Conservation (phyloP, 495 filamentous ascomycete genomes). For the Talaromyces trachyspermus region DNA sequence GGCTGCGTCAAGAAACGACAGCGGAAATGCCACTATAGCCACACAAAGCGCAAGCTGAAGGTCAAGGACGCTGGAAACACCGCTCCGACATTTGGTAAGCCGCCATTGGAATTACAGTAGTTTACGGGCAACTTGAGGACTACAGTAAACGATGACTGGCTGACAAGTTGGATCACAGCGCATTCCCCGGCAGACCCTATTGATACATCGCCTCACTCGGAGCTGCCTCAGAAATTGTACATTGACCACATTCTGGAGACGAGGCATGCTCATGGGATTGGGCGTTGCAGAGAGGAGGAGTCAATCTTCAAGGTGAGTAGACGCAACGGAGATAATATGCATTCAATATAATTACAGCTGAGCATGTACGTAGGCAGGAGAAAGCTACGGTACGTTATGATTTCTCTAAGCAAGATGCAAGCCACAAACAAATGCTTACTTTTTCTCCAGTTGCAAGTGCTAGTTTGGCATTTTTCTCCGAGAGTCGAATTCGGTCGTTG, state of each 20-base stretch:
- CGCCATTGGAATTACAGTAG: not conserved
- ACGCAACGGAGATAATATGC: not conserved
- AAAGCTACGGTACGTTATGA: slow-evolving; percentile 7
- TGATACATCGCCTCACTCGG: not conserved
- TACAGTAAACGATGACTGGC: too few relatives aligned
- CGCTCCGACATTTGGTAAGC: slow-evolving; percentile 10
- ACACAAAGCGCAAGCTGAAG: slow-evolving; percentile 12
- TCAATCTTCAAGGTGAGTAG: slow-evolving; percentile 17
- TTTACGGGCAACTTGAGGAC: too few relatives aligned
- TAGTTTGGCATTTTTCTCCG: slow-evolving; percentile 30
- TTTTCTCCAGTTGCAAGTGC: slow-evolving; percentile 17
- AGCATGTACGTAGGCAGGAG: not conserved
- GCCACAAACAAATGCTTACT: too few relatives aligned
- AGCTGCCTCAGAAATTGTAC: slow-evolving; percentile 13
- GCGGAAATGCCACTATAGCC: slow-evolving; percentile 19
- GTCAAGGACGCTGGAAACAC: not conserved
- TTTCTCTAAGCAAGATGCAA: too few relatives aligned
- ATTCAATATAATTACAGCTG: not conserved
- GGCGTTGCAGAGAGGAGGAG: slow-evolving; percentile 8
- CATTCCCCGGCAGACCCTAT: not conserved
- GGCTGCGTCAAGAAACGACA: slow-evolving; percentile 15
- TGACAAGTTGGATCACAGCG: not conserved
- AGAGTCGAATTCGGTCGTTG: slow-evolving; percentile 22
- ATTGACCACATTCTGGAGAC: slow-evolving; percentile 16
- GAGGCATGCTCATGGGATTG: slow-evolving; percentile 8